Base-by-base conservation (phyloP, 805 yeast species). In the Cyberlindnera americana region DNA sequence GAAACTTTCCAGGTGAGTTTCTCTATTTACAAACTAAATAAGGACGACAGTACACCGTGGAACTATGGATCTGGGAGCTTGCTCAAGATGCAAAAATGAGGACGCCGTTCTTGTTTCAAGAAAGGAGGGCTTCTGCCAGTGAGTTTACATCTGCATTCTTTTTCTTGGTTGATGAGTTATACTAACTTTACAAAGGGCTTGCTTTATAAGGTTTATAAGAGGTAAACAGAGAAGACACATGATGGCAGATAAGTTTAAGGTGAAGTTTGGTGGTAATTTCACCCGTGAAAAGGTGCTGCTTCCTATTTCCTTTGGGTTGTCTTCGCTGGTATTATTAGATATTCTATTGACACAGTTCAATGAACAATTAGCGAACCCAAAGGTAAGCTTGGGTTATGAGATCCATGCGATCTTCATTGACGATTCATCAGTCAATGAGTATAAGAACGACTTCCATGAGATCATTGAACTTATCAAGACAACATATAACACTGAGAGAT, bases 191-290 rank as follows among this genome's bases (percentile, higher is more conserved):
- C 42, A 13, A 18, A 17, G 38, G 27, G 41, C 47, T 2, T 90
- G 98, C 60, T 91, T 87, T 51, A 56, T 73, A 16, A 71, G 79
- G 43, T 90, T 87, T 56, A 69, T 90, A 26, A 71, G 82, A 41
- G 81, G 86, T 18, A 90, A 90, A 59, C 89, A 86, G 60, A 70
- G 95, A 46, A 84, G 83, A 54, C 83, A 73, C 54, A 78, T 91
- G 88, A 48, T 55, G 6, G 75, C 72, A 47, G 89, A 84, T 12
- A 75, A 70, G 39, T 89, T 74, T 63, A 84, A 86, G 54, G 90
- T 84, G 17, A 74, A 80, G 52, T 88, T 73, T 51, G 77, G 76
- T 12, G 61, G 62, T 2, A 64, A 65, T 14, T 65, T 62, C 4
- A 65, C 57, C 12, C 41, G 57, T 3, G 77, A 73, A 14, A 72